Conservation (phyloP, 2,329 filamentous ascomycete genomes). For the Hawksworthiomyces lignivorus region DNA sequence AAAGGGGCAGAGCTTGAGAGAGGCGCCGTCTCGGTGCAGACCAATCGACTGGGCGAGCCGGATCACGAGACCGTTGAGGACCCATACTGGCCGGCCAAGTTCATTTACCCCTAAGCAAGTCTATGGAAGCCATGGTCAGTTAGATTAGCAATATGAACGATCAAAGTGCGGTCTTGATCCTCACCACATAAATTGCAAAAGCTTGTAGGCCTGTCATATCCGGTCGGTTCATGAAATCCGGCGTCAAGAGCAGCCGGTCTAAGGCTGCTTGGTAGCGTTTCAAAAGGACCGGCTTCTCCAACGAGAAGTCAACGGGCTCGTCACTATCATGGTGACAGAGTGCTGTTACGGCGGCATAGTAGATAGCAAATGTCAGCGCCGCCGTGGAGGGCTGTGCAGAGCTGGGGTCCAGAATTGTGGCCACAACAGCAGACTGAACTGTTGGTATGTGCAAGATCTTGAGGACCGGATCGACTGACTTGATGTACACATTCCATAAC, state of each 20-base stretch:
- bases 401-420: not conserved
- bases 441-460: constrained; percentile 3
- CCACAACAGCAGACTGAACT: not conserved
- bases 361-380: not conserved
- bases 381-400: not conserved
- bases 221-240: not conserved
- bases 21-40: constrained; percentile 30
- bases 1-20: constrained; percentile 42
- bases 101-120: not conserved
- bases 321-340: not conserved
- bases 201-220: constrained; percentile 1
- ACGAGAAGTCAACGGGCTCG: not conserved
- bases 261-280: not conserved
- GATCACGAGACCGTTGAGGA: constrained; percentile 35
- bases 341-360: constrained; percentile 3
- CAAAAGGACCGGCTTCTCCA: not conserved
- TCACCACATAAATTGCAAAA: constrained; percentile 1
- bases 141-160: too few species aligned
- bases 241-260: not conserved
- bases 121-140: too few species aligned
- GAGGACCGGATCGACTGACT: constrained; percentile 1
- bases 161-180: too few species aligned
- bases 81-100: constrained; percentile 21
- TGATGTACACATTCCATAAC: constrained; percentile 1
- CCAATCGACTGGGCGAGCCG: constrained; percentile 38